Conservation (phyloP, 2,329 filamentous ascomycete species). For the Ophiostoma montium region DNA sequence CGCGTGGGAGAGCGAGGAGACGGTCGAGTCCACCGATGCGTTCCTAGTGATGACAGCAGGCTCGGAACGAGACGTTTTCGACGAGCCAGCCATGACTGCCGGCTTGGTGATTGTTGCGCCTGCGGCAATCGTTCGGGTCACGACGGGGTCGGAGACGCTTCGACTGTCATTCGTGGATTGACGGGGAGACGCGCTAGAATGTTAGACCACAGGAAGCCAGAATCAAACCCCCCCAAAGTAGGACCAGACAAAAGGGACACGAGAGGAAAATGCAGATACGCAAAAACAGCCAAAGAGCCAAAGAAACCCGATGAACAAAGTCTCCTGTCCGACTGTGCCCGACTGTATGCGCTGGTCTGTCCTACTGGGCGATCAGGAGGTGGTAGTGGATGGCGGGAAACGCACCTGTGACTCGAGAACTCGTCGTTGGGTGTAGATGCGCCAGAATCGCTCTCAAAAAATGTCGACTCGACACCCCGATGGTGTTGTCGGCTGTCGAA, state of each 20-base stretch:
- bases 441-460: conserved; percentile 25
- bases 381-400: conserved; percentile 1
- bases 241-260: too few species aligned
- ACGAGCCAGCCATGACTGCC: conserved; percentile 34
- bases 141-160: conserved; percentile 28
- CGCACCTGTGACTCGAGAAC: conserved; percentile 19
- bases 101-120: conserved; percentile 24
- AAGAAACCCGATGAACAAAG: neutral
- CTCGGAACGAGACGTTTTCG: conserved; percentile 27
- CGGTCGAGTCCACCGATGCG: conserved; percentile 85
- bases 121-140: conserved; percentile 29
- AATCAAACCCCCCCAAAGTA: too few species aligned
- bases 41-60: conserved; percentile 46
- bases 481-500: conserved; percentile 11
- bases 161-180: conserved; percentile 34
- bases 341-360: neutral
- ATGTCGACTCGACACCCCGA: conserved; percentile 18
- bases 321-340: neutral
- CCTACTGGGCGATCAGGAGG: neutral
- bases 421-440: conserved; percentile 20
- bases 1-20: conserved; percentile 58
- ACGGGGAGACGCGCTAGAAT: conserved; percentile 15
- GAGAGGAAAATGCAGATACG: neutral
- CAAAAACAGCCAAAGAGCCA: neutral
- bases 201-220: too few species aligned